Evolutionary conservation across 805 yeast genomes (phyloP).

Genomic region (Schwanniomyces yamadae): DNA sequence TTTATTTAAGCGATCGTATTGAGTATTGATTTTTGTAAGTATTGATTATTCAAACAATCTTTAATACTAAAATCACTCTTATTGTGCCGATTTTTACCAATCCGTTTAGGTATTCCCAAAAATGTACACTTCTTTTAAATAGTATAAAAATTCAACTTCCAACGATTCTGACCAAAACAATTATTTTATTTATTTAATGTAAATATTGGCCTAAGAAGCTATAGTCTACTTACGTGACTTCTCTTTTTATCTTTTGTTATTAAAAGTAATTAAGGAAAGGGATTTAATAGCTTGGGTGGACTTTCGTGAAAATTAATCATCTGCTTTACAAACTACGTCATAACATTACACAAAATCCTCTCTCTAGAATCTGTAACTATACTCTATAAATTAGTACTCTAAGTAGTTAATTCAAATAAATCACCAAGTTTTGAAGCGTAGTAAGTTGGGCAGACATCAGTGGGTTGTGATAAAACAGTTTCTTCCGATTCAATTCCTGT

Average conservation of each 20-base stretch:
- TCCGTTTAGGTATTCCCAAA: too few relatives aligned
- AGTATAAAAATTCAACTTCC: constrained; percentile 1
- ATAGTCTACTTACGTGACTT: constrained; percentile 2
- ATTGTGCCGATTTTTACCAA: too few relatives aligned
- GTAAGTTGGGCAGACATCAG: constrained; percentile 57
- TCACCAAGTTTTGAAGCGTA: constrained; percentile 77
- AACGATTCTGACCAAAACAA: neutral
- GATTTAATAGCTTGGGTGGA: neutral
- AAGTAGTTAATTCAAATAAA: constrained; percentile 31
- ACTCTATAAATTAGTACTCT: neutral
- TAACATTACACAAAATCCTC: constrained; percentile 10
- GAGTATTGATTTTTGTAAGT: neutral
- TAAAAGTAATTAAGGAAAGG: too few relatives aligned
- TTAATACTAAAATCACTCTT: neutral
- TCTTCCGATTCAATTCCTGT: constrained; percentile 88
- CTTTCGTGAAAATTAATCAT: constrained; percentile 2
- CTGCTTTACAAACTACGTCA: constrained; percentile 9
- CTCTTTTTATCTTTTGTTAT: constrained; percentile 1
- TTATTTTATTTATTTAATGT: neutral
- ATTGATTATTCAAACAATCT: neutral
- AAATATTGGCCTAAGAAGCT: neutral
- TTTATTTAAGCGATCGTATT: constrained; percentile 1
- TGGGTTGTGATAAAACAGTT: constrained; percentile 42
- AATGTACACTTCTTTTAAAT: too few relatives aligned
- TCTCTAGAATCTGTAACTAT: too few relatives aligned